These are phyloP conservation scores for Mucor ambiguus DNA, from an alignment of 371 early-diverging fungal genomes.

Conservation along the genomic window DNA sequence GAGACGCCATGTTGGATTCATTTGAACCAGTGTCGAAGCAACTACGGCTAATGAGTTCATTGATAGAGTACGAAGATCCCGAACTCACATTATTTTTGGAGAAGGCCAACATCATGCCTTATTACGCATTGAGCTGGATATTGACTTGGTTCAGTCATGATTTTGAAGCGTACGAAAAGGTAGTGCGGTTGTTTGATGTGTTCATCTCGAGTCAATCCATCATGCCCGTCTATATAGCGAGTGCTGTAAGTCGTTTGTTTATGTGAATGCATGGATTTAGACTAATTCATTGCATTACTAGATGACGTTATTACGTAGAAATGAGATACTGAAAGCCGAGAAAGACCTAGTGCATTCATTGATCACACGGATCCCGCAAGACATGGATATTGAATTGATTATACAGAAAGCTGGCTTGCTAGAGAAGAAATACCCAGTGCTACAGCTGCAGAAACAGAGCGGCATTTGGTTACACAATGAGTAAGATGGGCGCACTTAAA, in stretches of 20 bases:
- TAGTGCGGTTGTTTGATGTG: constrained; percentile 77
- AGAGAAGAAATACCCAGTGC: constrained; percentile 47
- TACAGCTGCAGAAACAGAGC: constrained; percentile 56
- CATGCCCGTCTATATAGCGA: constrained; percentile 76
- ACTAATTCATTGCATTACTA: constrained; percentile 8
- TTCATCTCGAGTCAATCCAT: constrained; percentile 74
- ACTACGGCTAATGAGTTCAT: constrained; percentile 47
- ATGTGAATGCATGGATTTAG: no score
- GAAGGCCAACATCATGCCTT: constrained; percentile 65
- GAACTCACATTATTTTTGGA: constrained; percentile 40
- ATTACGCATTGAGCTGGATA: constrained; percentile 85
- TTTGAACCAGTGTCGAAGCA: constrained; percentile 54
- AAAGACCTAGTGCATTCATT: constrained; percentile 63
- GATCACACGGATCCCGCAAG: constrained; percentile 62
- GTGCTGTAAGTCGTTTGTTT: constrained; percentile 47
- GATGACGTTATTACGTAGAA: constrained; percentile 56
- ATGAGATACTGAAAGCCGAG: constrained; percentile 58
- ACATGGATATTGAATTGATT: constrained; percentile 51
- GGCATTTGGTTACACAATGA: constrained; percentile 59
- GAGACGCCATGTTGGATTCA: constrained; percentile 56
- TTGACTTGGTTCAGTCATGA: constrained; percentile 90
- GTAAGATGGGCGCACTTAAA: constrained; percentile 20
- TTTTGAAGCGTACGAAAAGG: constrained; percentile 57
- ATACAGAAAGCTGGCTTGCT: constrained; percentile 51
- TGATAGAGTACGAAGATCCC: constrained; percentile 50